Conservation (phyloP, 2,329 filamentous ascomycete species). For the Aspergillus terreus region DNA sequence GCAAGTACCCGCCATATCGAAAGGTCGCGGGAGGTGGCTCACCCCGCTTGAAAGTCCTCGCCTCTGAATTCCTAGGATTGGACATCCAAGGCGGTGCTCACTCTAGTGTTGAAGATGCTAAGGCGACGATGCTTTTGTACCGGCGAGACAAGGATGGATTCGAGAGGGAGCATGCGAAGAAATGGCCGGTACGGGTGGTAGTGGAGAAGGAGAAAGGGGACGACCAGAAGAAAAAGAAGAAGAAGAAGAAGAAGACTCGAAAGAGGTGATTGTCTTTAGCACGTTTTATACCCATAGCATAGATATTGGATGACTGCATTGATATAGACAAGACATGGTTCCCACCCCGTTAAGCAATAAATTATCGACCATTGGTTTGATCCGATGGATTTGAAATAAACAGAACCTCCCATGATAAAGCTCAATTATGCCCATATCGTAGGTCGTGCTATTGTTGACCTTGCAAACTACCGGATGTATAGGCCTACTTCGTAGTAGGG, state of each 20-base stretch:
- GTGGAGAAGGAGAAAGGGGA: slow-evolving; percentile 31
- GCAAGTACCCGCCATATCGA: slow-evolving; percentile 69
- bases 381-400: too few species aligned
- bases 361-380: too few species aligned
- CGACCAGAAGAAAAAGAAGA: slow-evolving; percentile 43
- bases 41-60: slow-evolving; percentile 54
- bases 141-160: slow-evolving; percentile 78
- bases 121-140: slow-evolving; percentile 87
- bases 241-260: slow-evolving; percentile 45
- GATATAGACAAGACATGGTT: neutral
- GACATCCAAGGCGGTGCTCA: slow-evolving; percentile 60
- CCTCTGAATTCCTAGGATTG: slow-evolving; percentile 54
- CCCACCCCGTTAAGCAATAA: too few species aligned
- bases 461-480: neutral
- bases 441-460: too few species aligned
- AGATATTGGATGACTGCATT: neutral
- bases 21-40: slow-evolving; percentile 51
- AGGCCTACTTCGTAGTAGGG: neutral
- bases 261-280: slow-evolving; percentile 34
- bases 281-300: slow-evolving; percentile 16
- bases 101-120: slow-evolving; percentile 70
- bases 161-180: slow-evolving; percentile 72
- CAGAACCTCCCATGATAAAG: too few species aligned
- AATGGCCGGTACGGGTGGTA: slow-evolving; percentile 50
- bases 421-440: too few species aligned